These are phyloP conservation scores for Calocybe indica DNA, from an alignment of 768 basidiomycete species.

Conservation along the genomic window DNA sequence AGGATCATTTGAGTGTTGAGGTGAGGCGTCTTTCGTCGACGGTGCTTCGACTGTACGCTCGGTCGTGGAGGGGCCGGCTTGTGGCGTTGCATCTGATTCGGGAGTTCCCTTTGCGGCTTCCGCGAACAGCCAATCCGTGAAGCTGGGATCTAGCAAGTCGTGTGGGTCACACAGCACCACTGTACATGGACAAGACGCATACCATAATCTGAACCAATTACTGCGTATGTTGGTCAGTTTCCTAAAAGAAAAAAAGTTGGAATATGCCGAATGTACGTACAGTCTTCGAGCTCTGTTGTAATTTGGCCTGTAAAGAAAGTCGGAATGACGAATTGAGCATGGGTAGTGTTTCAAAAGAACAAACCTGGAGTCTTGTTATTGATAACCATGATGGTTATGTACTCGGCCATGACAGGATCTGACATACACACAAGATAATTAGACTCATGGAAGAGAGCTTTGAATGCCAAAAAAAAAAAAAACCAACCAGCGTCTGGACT, in stretches of 20 bases:
- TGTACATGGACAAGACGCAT: conserved; percentile 14
- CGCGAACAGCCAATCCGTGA: conserved; percentile 85
- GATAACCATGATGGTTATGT: conserved; percentile 92
- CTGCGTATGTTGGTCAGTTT: conserved; percentile 19
- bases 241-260: not conserved
- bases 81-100: conserved; percentile 38
- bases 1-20: conserved; percentile 29
- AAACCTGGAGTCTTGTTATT: conserved; percentile 80
- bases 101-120: conserved; percentile 70
- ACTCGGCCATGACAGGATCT: conserved; percentile 93
- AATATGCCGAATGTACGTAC: conserved; percentile 31
- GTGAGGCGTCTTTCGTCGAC: conserved; percentile 24
- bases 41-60: conserved; percentile 23
- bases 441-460: conserved; percentile 4
- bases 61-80: conserved; percentile 28
- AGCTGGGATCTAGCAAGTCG: conserved; percentile 54
- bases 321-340: conserved; percentile 6
- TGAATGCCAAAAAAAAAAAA: conserved; percentile 6
- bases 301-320: conserved; percentile 59
- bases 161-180: conserved; percentile 16
- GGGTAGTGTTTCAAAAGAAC: conserved; percentile 15
- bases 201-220: conserved; percentile 84
- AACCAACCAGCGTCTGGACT: conserved; percentile 69
- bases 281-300: conserved; percentile 79
- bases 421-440: conserved; percentile 3